These are phyloP conservation scores for Phoma sp. DNA, from an alignment of 2,329 filamentous ascomycete genomes.

Conservation along the genomic window DNA sequence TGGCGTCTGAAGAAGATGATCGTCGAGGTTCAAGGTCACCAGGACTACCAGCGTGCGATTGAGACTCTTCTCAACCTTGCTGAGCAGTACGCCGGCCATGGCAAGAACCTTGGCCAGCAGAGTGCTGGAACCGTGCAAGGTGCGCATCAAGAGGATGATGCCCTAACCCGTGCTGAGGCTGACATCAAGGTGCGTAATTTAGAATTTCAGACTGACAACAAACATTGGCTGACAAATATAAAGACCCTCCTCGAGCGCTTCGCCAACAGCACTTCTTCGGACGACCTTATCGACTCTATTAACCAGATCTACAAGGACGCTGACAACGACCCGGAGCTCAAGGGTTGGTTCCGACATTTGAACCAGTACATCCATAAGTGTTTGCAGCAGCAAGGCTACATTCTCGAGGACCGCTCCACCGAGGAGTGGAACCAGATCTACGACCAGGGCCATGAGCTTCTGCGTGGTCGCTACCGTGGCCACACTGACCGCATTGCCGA, in stretches of 20 bases:
- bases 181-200: constrained; percentile 71
- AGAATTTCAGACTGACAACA: constrained; percentile 49
- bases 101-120: constrained; percentile 68
- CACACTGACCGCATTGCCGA: constrained; percentile 88
- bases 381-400: constrained; percentile 87
- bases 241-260: constrained; percentile 91
- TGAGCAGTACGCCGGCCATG: constrained; percentile 82
- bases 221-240: constrained; percentile 58
- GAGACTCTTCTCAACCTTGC: constrained; percentile 83
- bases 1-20: constrained; percentile 98
- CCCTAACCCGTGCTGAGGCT: constrained; percentile 74
- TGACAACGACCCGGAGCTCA: constrained; percentile 84
- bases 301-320: constrained; percentile 86
- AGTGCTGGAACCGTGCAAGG: constrained; percentile 74
- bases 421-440: constrained; percentile 84
- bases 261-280: constrained; percentile 88
- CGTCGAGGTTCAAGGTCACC: constrained; percentile 92
- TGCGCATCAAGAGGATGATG: constrained; percentile 69
- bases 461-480: constrained; percentile 84
- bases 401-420: constrained; percentile 80
- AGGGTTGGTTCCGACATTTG: constrained; percentile 83
- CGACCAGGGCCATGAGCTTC: constrained; percentile 82
- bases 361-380: constrained; percentile 81
- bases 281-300: constrained; percentile 85
- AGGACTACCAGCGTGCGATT: constrained; percentile 92